Percentiles rank a stretch among this genome's conserved stretches.
Evolutionary conservation across 75 land plant genomes (phyloP).

Genomic region (Cupressus sempervirens): DNA sequence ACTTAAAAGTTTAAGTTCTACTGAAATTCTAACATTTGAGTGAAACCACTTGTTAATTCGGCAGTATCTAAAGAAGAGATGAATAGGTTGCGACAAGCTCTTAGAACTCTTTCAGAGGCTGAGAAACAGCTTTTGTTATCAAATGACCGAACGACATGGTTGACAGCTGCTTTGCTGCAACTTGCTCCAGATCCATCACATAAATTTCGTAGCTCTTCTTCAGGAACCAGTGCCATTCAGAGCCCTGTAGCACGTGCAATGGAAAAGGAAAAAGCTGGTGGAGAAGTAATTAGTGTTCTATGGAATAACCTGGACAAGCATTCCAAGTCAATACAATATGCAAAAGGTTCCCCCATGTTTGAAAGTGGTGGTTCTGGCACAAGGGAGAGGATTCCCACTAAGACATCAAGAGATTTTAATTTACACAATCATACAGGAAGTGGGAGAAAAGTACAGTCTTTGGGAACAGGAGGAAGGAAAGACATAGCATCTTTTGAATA

Average conservation of each 20-base stretch:
- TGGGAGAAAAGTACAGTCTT: neutral
- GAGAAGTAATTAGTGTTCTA: neutral
- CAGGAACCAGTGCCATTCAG: constrained; percentile 53
- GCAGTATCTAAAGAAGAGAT: constrained; percentile 88
- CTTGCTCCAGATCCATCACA: constrained; percentile 94
- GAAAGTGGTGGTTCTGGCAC: neutral
- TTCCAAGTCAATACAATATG: neutral
- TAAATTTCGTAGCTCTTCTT: constrained; percentile 60
- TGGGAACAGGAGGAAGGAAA: neutral
- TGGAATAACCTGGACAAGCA: constrained; percentile 6
- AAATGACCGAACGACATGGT: constrained; percentile 86
- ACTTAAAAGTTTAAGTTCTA: neutral
- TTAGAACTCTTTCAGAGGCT: constrained; percentile 87
- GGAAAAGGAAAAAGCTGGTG: constrained; percentile 8
- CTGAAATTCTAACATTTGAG: neutral
- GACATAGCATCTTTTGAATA: neutral
- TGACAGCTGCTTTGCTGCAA: constrained; percentile 92
- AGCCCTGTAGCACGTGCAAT: constrained; percentile 47
- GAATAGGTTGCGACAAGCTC: constrained; percentile 83
- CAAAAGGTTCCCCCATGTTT: neutral
- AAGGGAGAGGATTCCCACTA: constrained; percentile 2
- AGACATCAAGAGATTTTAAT: neutral
- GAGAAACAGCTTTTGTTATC: constrained; percentile 87
- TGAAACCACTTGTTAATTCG: constrained; percentile 3
- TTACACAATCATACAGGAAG: neutral